Conservation (phyloP, 306 rosid genomes). For the Ochetophila trinervis region DNA sequence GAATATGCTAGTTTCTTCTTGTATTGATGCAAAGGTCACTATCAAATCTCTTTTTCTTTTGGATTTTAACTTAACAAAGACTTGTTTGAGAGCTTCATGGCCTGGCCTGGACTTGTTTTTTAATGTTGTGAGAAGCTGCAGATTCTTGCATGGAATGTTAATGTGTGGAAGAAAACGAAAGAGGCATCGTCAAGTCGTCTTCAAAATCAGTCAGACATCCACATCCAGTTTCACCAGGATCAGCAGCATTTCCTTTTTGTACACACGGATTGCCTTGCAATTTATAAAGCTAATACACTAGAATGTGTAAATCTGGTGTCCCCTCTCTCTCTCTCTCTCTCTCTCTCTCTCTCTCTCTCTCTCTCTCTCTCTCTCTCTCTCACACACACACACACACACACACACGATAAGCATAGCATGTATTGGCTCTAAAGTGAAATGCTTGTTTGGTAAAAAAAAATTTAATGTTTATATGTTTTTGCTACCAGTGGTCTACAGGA, state of each 20-base stretch:
- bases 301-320: conserved; percentile 53
- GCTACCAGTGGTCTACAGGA: conserved; percentile 53
- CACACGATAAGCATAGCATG: neutral
- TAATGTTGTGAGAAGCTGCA: conserved; percentile 5
- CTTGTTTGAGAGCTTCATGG: neutral
- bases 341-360: too few relatives aligned
- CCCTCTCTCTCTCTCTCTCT: conserved; percentile 6
- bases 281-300: conserved; percentile 56
- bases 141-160: conserved; percentile 67
- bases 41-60: neutral
- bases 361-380: too few relatives aligned
- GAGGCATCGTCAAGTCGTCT: conserved; percentile 54
- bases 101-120: neutral
- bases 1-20: conserved; percentile 69
- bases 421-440: neutral
- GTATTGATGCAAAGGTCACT: conserved; percentile 75
- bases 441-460: neutral
- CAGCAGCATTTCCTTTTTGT: conserved; percentile 66
- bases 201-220: conserved; percentile 59
- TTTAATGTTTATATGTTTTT: neutral
- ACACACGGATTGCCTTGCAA: conserved; percentile 72
- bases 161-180: conserved; percentile 64
- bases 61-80: neutral
- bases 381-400: too few relatives aligned
- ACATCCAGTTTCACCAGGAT: conserved; percentile 73